phyloP scores from a whole-genome alignment of 768 basidiomycete species.

The Suillus sp. region DNA sequence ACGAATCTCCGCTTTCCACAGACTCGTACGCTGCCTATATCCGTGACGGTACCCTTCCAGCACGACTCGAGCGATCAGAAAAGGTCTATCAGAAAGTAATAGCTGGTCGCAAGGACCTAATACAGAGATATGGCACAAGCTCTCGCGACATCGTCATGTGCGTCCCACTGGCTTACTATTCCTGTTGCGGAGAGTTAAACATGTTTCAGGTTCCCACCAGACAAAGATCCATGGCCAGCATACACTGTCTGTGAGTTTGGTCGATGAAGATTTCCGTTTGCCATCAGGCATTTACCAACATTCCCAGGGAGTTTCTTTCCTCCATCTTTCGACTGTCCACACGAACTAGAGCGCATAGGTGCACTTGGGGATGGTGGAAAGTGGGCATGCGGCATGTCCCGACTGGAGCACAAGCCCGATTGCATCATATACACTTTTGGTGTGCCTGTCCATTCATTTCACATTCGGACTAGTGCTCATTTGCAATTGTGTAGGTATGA shows the following conservation, averaged over 20 bases:
- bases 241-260: conserved; percentile 56
- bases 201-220: conserved; percentile 51
- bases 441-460: conserved; percentile 23
- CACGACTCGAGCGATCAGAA: conserved; percentile 45
- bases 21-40: conserved; percentile 26
- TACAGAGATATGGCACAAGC: conserved; percentile 55
- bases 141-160: conserved; percentile 50
- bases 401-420: conserved; percentile 51
- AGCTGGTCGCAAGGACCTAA: conserved; percentile 45
- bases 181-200: conserved; percentile 11
- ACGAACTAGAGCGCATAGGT: conserved; percentile 44
- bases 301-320: conserved; percentile 48
- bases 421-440: conserved; percentile 68
- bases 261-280: background rate
- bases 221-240: conserved; percentile 54
- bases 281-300: conserved; percentile 10
- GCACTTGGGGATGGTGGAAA: conserved; percentile 69
- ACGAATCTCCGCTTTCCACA: conserved; percentile 28
- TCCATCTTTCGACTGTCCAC: conserved; percentile 46
- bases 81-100: conserved; percentile 48
- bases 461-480: background rate
- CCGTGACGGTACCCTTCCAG: conserved; percentile 39
- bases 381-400: conserved; percentile 66
- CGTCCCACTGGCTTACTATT: conserved; percentile 24
- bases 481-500: conserved; percentile 40